Evolutionary conservation across 352 stramenopile species (phyloP), one percentile per base, ranked within the genome.

Genomic region (Phytophthora sansomeana): DNA sequence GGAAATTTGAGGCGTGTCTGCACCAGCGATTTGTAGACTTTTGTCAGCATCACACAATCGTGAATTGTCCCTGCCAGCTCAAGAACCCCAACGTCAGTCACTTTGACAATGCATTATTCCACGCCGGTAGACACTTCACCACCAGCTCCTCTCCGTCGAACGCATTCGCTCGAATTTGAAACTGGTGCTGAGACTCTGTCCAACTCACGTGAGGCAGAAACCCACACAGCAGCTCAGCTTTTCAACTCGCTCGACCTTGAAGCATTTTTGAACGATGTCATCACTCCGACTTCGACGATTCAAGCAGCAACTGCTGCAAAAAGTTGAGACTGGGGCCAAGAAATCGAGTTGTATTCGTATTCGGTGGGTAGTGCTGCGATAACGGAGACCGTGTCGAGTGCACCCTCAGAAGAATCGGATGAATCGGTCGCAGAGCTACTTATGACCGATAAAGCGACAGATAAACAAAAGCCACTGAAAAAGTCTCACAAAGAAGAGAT

Each of bases 401-500:
- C 28, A 1, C 4, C 42, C 3, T 56, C 33, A 5, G 26, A 55
- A 17, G 42, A 38, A 2, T 51, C 59, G 17, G 38, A 65, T 16
- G 47, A 58, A 11, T 52, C 46, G 2, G 17, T n/a, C n/a, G 29
- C 32, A 7, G 36, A 41, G 5, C 35, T 38, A n/a, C n/a, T n/a
- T n/a, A n/a, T n/a, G n/a, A n/a, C n/a, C 3, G 39, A 50, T 17
- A 58, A 43, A 11, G 13, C 4, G n/a, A 14, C 39, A 8, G 16
- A 14, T 7, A 41, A 17, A 19, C 55, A 51, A 14, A 49, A 29
- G 7, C 3, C 5, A 3, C 33, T n/a, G 7, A 50, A 42, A 33
- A 58, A 53, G 26, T 44, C 63, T 29, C 56, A 57, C 3, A 72
- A 72, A 48, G 56, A 58, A 2, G 6, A 63, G 30, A 63, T 72